These are phyloP conservation scores for Cryptococcus floricola DNA, from an alignment of 1,284 basidiomycete genomes.

Conservation along the genomic window DNA sequence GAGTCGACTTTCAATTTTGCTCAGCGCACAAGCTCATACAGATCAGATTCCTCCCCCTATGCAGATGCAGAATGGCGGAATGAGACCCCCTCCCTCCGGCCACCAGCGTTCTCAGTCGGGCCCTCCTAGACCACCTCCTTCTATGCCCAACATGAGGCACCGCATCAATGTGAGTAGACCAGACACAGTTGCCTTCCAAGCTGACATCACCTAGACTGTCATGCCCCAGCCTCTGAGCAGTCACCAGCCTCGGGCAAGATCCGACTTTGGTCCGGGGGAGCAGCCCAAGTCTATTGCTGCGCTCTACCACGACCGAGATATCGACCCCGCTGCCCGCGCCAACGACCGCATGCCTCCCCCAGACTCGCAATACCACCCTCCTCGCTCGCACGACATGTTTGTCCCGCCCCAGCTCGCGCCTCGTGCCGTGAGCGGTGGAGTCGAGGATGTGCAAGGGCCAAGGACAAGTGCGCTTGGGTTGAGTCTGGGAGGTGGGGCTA, in stretches of 20 bases:
- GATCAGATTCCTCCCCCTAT: not conserved
- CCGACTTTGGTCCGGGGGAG: not conserved
- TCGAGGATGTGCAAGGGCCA: conserved; percentile 24
- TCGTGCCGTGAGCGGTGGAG: conserved; percentile 16
- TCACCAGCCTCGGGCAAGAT: conserved; percentile 4
- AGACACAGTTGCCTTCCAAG: not conserved
- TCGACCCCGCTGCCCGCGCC: conserved; percentile 5
- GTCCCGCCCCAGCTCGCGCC: conserved; percentile 25
- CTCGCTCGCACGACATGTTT: conserved; percentile 20
- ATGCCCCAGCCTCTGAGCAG: conserved; percentile 25
- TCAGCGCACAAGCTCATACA: too few relatives aligned
- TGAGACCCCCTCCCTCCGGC: too few relatives aligned
- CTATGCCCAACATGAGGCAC: conserved; percentile 30
- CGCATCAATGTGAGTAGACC: conserved; percentile 21
- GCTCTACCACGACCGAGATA: conserved; percentile 6
- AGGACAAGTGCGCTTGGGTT: conserved; percentile 30
- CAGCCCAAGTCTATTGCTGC: conserved; percentile 10
- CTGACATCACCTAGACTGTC: conserved; percentile 12
- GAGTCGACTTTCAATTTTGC: conserved; percentile 10
- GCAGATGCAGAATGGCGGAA: conserved; percentile 4
- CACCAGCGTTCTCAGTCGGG: not conserved
- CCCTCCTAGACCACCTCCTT: conserved; percentile 18
- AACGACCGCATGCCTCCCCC: conserved; percentile 15
- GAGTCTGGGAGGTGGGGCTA: conserved; percentile 12
- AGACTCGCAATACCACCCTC: conserved; percentile 13